Evolutionary conservation across 2,329 filamentous ascomycete genomes (phyloP).

Genomic region (Dactylonectria macrodidyma): DNA sequence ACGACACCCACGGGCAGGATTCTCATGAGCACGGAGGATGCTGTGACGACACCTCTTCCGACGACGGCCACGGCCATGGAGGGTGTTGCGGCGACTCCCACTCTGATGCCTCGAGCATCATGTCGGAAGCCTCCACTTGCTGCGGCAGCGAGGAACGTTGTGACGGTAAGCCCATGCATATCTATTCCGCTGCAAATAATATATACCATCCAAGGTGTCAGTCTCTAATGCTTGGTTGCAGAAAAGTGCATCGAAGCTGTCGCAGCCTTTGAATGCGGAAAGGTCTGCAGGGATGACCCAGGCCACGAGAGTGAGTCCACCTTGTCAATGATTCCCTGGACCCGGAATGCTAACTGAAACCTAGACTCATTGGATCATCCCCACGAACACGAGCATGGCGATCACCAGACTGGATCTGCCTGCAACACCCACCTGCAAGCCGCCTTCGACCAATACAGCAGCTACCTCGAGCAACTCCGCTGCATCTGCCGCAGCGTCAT

Average conservation of each 20-base stretch:
- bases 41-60: not conserved
- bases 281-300: constrained; percentile 25
- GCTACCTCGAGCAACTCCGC: constrained; percentile 54
- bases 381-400: constrained; percentile 12
- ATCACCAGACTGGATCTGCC: constrained; percentile 37
- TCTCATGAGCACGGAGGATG: not conserved
- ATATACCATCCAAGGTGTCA: not conserved
- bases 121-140: constrained; percentile 1
- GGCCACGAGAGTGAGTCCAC: constrained; percentile 24
- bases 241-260: constrained; percentile 33
- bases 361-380: constrained; percentile 17
- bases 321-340: not conserved
- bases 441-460: constrained; percentile 54
- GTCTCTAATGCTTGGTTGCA: constrained; percentile 7
- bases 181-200: not conserved
- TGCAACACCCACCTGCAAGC: constrained; percentile 51
- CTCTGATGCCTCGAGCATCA: constrained; percentile 1
- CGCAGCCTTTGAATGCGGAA: constrained; percentile 33
- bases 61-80: constrained; percentile 2
- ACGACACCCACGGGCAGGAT: not conserved
- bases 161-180: not conserved
- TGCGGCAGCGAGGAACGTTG: constrained; percentile 3
- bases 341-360: not conserved
- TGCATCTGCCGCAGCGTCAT: constrained; percentile 56
- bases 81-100: constrained; percentile 1